Percentiles rank a stretch among this genome's conserved stretches.
Conservation (phyloP, 1,139 yeast species). For the Arxiozyma slooffiae region DNA sequence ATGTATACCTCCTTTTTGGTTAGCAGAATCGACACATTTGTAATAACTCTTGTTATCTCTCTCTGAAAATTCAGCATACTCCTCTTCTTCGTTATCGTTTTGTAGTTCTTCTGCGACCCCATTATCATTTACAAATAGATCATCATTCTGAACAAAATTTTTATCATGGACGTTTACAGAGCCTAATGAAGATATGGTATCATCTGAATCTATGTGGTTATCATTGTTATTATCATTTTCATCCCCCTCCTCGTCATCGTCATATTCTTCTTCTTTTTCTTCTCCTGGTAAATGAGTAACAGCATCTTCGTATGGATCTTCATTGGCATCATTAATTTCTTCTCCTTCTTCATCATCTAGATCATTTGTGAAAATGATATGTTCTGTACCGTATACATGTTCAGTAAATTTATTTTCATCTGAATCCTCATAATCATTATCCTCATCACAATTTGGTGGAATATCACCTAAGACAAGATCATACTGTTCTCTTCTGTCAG, state of each 20-base stretch:
- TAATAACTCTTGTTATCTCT: conserved; percentile 25
- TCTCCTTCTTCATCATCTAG: conserved; percentile 7
- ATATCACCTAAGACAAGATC: conserved; percentile 86
- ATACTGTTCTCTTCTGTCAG: conserved; percentile 86
- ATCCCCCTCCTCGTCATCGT: conserved; percentile 2
- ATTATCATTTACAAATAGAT: not conserved
- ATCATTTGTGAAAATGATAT: conserved; percentile 3
- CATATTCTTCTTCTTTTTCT: not conserved
- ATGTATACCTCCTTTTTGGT: conserved; percentile 20
- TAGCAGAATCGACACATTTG: conserved; percentile 36
- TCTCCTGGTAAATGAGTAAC: conserved; percentile 1
- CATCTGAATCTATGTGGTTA: not conserved
- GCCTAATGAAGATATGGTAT: not conserved
- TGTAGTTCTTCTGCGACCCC: conserved; percentile 3
- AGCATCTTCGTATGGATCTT: conserved; percentile 4
- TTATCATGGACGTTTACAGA: too few relatives aligned
- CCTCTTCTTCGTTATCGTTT: conserved; percentile 9
- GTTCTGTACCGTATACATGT: conserved; percentile 3
- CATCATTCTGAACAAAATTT: conserved; percentile 5
- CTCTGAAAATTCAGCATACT: conserved; percentile 28
- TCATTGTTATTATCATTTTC: conserved; percentile 1
- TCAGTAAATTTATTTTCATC: conserved; percentile 10
- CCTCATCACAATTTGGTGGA: conserved; percentile 18
- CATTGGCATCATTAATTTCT: conserved; percentile 30
- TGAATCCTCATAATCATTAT: conserved; percentile 18